Base-by-base conservation (phyloP, 2,329 filamentous ascomycete genomes). In the Epichloe festucae region DNA sequence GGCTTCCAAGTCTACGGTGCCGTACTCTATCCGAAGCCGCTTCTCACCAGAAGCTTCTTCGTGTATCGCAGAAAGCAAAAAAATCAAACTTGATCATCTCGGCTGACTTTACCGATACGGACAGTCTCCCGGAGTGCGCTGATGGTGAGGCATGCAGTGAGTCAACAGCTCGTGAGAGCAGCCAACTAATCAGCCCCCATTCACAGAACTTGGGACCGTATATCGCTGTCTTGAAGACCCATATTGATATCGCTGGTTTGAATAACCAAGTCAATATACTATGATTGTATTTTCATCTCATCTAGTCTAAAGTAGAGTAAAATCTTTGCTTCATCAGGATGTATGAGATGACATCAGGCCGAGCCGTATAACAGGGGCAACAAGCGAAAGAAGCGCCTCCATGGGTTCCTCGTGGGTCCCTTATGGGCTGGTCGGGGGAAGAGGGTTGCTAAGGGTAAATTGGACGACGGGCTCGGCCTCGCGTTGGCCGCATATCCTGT, bases 181-280 rank as follows among this genome's bases (percentile, higher is more conserved):
- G 27, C 27, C 27, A 10, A 31, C 27, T 31, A 3, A 31, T 31
- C 27, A 31, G 27, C 27, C 27, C 27, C 2, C 27, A 10, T 31
- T 10, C 27, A 40, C 64, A 53, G 72, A 62, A 48, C 68, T 75
- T n/a, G 73, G 73, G 73, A 8, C 73, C 73, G 14, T 67, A 74
- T 56, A 74, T 75, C 49, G 71, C 71, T 47, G 72, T 75, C 41
- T 67, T 76, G 53, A 76, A 76, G 62, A 75, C 73, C 11, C 73
- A 76, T 57, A 73, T 76, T 60, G 73, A 76, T 53, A 73, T 76
- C 36, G 21, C 23, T 23, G 23, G 23, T 7, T 27, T 27, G 0
- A 27, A 27, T 27, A 7, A 27, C 23, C 2, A 27, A 27, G 23
- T 27, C 2, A 2, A 27, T 27, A 27, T 7, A 7, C 23, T 2